Evolutionary conservation across 495 filamentous ascomycete species (phyloP), one percentile per base, ranked within the genome.

Genomic region (Penicillium mononematosum): DNA sequence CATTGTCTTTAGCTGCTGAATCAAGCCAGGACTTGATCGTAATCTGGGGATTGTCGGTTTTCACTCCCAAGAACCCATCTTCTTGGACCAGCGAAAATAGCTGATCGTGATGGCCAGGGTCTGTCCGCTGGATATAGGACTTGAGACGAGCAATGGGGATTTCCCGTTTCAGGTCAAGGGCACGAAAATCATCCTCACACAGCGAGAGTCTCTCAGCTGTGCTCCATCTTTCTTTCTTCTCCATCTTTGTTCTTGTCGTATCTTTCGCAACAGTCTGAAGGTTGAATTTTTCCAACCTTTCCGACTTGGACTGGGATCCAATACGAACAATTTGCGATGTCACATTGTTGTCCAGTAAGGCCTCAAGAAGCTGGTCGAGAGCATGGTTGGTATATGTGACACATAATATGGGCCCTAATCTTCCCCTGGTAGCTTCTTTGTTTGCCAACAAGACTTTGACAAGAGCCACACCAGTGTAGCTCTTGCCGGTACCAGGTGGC

Each of bases 401-500:
- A 60, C 68, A 78, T n/a, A 92, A 66, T 19, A 91, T 85, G 0
- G 88, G 88, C 0, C 87, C 86, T 2, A 91, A 67, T 0, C 66
- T 45, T 0, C 74, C 76, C 34, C 61, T 59, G 1, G 44, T 44
- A 24, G 41, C 47, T 0, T 49, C 58, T 41, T 80, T 80, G 61
- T 88, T 88, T 9, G 71, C 75, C 2, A 92, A 68, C 7, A 93
- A 66, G 1, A 83, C 80, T 58, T 88, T 82, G 20, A 90, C 76
- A 46, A 85, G 63, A 34, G 76, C 70, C n/a, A 84, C 77, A 4
- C 82, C 85, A 0, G 79, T 81, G 55, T 78, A 88, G 51, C 76
- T 81, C 66, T 95, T 94, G 4, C 90, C 90, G 3, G 89, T 92
- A 1, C 90, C 90, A 4, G 90, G 90, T 0, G 90, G 90, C 0